Base-by-base conservation (phyloP, 345 rosid genomes). In the Pelargonium nanum region DNA sequence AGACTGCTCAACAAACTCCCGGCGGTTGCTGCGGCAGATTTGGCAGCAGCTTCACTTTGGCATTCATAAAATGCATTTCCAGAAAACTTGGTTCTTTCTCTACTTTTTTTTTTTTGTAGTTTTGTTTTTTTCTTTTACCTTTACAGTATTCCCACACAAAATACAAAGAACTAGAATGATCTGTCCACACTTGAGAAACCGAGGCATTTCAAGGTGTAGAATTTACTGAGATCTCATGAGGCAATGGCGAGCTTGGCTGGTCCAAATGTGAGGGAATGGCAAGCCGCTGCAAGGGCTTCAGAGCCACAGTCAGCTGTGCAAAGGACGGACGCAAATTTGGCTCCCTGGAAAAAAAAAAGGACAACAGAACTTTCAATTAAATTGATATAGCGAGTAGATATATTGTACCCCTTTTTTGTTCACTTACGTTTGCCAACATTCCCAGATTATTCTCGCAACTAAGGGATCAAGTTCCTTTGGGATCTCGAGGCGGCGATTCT, bases 401-500 rank as follows among this genome's bases (percentile, higher is more conserved):
- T 40, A 12, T 40, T 40, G 9, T 40, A 2, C 48, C 15, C 9
- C 48, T 40, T 9, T 40, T 40, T 40, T 40, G 15, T 59, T 20
- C 19, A 78, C 97, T 83, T 77, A 88, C 97, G 80, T 86, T 70
- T 88, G 99, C 99, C 99, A 94, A 68, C 99, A 94, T 80, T 88
- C 79, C 76, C 74, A 75, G 58, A 94, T 94, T 70, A 90, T 90
- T 65, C 87, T 78, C 21, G 80, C 95, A 45, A 94, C 99, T 58
- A 79, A 55, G 17, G 99, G 99, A 75, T 94, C 99, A 25, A 88
- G 68, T 70, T 94, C 99, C 79, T 90, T 86, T 12, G 97, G 96
- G 66, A 90, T 86, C 64, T 94, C 99, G 52, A 85, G 96, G 65
- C 99, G 86, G 0, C 93, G 91, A 59, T 88, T 94, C 75, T 94